Percentiles rank a stretch among this genome's conserved stretches.
Conservation (phyloP, 257 asterid genomes). For the Solanum pinnatisectum region DNA sequence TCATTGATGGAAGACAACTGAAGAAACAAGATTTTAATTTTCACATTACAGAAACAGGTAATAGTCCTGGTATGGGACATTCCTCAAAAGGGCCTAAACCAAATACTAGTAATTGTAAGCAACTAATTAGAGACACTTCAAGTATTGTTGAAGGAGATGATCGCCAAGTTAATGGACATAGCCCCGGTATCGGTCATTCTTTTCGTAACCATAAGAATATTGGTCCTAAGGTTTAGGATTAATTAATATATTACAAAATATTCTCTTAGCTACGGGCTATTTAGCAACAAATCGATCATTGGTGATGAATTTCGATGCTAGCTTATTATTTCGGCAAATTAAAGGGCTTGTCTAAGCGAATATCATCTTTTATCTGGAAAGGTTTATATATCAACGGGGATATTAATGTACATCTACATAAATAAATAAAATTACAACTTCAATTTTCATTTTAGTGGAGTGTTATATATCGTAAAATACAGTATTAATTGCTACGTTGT, state of each 20-base stretch:
- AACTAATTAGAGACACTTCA: neutral
- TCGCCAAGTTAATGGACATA: constrained; percentile 31
- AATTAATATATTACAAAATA: neutral
- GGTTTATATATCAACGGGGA: neutral
- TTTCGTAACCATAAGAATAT: neutral
- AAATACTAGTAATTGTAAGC: constrained; percentile 3
- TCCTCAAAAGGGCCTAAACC: constrained; percentile 1
- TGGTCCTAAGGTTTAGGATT: constrained; percentile 22
- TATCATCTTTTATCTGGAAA: neutral
- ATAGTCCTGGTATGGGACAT: constrained; percentile 66
- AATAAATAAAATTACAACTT: neutral
- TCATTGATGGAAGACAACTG: neutral
- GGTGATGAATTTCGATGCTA: neutral
- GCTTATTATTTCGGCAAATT: neutral
- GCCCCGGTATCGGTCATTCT: constrained; percentile 63
- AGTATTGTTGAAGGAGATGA: constrained; percentile 2
- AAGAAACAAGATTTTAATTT: neutral
- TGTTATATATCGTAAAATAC: too few relatives aligned
- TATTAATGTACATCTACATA: neutral
- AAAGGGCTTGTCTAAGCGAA: neutral
- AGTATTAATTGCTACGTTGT: neutral
- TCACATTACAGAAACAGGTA: constrained; percentile 33
- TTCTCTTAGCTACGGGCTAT: neutral
- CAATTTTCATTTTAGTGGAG: neutral
- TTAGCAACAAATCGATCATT: neutral